phyloP scores from a whole-genome alignment of 1,284 basidiomycete genomes.

The Leccinum insolens region DNA sequence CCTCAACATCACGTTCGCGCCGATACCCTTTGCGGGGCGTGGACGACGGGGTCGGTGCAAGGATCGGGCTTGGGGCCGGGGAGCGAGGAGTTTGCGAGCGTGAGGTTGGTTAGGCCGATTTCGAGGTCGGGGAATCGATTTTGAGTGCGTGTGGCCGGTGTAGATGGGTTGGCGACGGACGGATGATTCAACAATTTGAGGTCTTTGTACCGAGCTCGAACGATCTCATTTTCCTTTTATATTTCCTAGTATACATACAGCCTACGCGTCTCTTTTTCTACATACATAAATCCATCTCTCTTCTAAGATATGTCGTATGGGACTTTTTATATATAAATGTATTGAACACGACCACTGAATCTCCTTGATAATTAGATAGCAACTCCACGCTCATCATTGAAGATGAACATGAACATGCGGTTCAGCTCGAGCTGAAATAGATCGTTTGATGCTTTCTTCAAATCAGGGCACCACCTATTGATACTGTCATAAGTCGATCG shows the following conservation, averaged over 20 bases:
- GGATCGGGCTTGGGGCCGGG: neutral
- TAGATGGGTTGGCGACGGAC: neutral
- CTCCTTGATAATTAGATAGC: no score
- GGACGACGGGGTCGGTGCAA: slow-evolving; percentile 19
- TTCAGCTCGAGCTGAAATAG: no score
- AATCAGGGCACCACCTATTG: no score
- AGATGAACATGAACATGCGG: no score
- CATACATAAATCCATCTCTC: no score
- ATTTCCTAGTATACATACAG: neutral
- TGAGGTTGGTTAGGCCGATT: neutral
- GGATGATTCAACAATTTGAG: neutral
- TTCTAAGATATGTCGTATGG: no score
- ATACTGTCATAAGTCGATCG: no score
- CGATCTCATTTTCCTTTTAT: neutral
- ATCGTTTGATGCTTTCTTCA: no score
- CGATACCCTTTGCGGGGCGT: slow-evolving; percentile 29
- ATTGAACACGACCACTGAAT: no score
- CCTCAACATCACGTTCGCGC: slow-evolving; percentile 29
- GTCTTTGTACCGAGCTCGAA: neutral
- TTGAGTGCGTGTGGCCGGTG: neutral
- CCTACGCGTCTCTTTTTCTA: neutral
- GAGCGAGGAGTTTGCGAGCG: neutral
- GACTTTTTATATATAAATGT: no score
- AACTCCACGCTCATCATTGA: no score
- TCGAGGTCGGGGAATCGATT: neutral